These are phyloP conservation scores for Candida khao-thaluensis DNA, from an alignment of 805 yeast genomes.

Conservation along the genomic window DNA sequence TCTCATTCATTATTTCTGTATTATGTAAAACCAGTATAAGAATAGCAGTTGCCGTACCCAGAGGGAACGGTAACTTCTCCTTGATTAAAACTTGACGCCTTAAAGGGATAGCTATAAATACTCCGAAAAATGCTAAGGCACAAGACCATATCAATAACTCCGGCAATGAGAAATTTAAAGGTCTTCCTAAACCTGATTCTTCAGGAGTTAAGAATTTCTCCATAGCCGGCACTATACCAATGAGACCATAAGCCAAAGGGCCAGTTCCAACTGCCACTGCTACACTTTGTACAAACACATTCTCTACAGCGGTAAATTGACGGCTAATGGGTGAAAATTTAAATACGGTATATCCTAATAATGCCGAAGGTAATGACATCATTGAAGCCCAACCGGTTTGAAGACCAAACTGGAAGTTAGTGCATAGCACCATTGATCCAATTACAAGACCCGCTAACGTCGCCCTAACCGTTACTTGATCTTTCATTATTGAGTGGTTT, in stretches of 20 bases:
- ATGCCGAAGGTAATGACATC: constrained; percentile 96
- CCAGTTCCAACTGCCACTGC: constrained; percentile 98
- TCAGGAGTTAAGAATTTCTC: constrained; percentile 79
- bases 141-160: constrained; percentile 78
- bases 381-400: constrained; percentile 99
- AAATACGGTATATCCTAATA: constrained; percentile 82
- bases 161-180: constrained; percentile 33
- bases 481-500: constrained; percentile 23
- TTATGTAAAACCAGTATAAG: constrained; percentile 84
- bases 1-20: constrained; percentile 16
- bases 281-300: constrained; percentile 86
- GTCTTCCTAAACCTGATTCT: constrained; percentile 64
- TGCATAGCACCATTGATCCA: constrained; percentile 83
- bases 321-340: constrained; percentile 51
- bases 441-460: constrained; percentile 73
- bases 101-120: constrained; percentile 88
- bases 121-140: constrained; percentile 92
- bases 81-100: constrained; percentile 83
- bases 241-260: constrained; percentile 91
- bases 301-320: constrained; percentile 78
- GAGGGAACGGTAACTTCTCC: constrained; percentile 88
- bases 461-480: constrained; percentile 71
- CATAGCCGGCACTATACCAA: constrained; percentile 94
- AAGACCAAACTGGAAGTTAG: constrained; percentile 93
- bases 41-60: constrained; percentile 95